Evolutionary conservation across 805 yeast genomes (phyloP).

Genomic region (Myxozyma kluyveri): DNA sequence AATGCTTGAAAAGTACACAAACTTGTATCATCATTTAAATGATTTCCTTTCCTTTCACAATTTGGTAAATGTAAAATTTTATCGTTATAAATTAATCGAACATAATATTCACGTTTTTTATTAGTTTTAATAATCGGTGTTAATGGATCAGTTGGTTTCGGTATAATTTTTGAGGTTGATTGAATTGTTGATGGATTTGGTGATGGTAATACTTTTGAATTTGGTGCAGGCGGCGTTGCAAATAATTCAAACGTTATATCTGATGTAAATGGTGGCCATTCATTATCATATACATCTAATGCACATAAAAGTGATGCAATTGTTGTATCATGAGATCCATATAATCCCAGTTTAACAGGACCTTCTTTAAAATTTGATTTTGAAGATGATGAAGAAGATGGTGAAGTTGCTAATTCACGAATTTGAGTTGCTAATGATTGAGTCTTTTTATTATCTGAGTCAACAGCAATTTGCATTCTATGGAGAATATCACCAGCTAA

Average conservation of each 20-base stretch:
- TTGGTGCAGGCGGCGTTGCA: slow-evolving; percentile 6
- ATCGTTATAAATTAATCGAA: slow-evolving; percentile 29
- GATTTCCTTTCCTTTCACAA: slow-evolving; percentile 17
- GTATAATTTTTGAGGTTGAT: too few species aligned
- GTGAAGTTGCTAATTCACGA: background rate
- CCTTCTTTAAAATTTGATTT: background rate
- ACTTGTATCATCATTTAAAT: slow-evolving; percentile 13
- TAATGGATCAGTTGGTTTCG: background rate
- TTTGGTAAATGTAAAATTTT: slow-evolving; percentile 22
- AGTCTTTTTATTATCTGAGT: slow-evolving; percentile 7
- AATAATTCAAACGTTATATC: slow-evolving; percentile 28
- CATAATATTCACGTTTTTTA: slow-evolving; percentile 24
- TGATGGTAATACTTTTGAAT: background rate
- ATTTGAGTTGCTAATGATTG: background rate
- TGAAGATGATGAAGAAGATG: background rate
- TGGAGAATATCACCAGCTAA: slow-evolving; percentile 27
- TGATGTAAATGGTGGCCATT: slow-evolving; percentile 32
- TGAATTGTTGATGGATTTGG: too few species aligned
- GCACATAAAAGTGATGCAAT: slow-evolving; percentile 29
- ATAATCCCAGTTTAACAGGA: slow-evolving; percentile 24
- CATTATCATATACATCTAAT: slow-evolving; percentile 22
- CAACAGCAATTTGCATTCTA: slow-evolving; percentile 22
- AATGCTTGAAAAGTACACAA: slow-evolving; percentile 25
- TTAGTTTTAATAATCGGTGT: background rate
- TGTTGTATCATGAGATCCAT: slow-evolving; percentile 32